These are phyloP conservation scores for Colletotrichum phormii DNA, from an alignment of 2,329 filamentous ascomycete genomes.

Conservation along the genomic window DNA sequence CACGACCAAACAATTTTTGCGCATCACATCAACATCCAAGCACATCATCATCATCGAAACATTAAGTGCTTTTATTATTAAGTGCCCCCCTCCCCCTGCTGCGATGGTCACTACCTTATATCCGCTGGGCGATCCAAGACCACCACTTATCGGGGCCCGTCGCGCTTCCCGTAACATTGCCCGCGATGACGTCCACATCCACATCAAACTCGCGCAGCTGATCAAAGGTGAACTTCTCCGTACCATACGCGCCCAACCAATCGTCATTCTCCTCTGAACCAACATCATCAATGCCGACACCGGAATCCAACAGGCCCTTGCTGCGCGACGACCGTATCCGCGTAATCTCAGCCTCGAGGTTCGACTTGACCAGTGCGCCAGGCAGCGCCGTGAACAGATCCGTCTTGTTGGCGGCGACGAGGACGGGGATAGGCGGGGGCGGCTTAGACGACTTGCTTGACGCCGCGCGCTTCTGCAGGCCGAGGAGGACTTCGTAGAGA, in stretches of 20 bases:
- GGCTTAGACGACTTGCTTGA: slow-evolving; percentile 57
- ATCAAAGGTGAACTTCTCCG: slow-evolving; percentile 80
- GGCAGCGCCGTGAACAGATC: slow-evolving; percentile 95
- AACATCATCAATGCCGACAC: slow-evolving; percentile 73
- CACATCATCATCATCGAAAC: background rate
- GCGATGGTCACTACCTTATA: slow-evolving; percentile 3
- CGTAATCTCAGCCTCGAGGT: slow-evolving; percentile 84
- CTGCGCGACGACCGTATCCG: slow-evolving; percentile 81
- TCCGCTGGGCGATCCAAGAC: slow-evolving; percentile 84
- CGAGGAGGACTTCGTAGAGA: slow-evolving; percentile 88
- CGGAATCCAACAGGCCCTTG: slow-evolving; percentile 85
- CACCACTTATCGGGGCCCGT: slow-evolving; percentile 88
- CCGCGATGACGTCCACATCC: slow-evolving; percentile 80
- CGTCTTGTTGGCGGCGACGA: slow-evolving; percentile 94
- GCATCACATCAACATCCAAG: background rate
- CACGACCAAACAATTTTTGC: background rate
- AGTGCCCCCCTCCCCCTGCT: slow-evolving; percentile 19
- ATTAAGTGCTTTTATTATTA: slow-evolving; percentile 22
- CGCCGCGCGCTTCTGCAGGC: slow-evolving; percentile 79
- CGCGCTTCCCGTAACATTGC: slow-evolving; percentile 74
- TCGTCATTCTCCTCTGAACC: slow-evolving; percentile 79
- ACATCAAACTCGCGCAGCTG: slow-evolving; percentile 88
- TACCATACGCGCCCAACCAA: slow-evolving; percentile 85
- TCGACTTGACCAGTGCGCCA: slow-evolving; percentile 77
- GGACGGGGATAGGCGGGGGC: slow-evolving; percentile 70